phyloP scores from a whole-genome alignment of 805 yeast genomes.

The Groenewaldozyma salmanticensis region DNA sequence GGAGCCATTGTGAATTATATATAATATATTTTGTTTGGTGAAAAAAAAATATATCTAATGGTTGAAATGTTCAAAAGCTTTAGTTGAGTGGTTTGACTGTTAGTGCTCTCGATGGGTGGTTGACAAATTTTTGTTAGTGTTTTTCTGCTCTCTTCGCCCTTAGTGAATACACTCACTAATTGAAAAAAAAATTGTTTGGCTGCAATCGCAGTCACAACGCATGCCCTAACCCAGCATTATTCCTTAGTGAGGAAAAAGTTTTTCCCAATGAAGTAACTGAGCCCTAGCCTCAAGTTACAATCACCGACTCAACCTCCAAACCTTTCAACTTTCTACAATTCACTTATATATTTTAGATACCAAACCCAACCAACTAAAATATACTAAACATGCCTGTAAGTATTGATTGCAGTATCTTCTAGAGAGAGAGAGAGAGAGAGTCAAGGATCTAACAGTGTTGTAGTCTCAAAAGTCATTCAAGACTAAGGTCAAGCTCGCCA shows the following conservation, averaged over 20 bases:
- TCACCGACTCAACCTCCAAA: not conserved
- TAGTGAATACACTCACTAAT: no score
- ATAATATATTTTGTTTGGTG: not conserved
- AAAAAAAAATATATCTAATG: constrained; percentile 1
- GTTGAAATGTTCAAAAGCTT: no score
- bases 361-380: not conserved
- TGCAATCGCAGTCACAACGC: no score
- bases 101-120: no score
- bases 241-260: not conserved
- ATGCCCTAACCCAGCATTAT: not conserved
- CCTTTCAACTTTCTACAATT: no score
- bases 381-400: constrained; percentile 6
- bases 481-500: constrained; percentile 97
- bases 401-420: not conserved
- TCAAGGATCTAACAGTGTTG: constrained; percentile 1
- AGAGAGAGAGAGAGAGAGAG: not conserved
- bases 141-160: no score
- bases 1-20: constrained; percentile 16
- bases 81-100: no score
- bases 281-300: not conserved
- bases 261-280: not conserved
- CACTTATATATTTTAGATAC: no score
- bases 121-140: no score
- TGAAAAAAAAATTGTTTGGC: no score
- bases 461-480: constrained; percentile 79